Conservation (phyloP, 148 eudicot species). For the Rhododendron mucronatum region DNA sequence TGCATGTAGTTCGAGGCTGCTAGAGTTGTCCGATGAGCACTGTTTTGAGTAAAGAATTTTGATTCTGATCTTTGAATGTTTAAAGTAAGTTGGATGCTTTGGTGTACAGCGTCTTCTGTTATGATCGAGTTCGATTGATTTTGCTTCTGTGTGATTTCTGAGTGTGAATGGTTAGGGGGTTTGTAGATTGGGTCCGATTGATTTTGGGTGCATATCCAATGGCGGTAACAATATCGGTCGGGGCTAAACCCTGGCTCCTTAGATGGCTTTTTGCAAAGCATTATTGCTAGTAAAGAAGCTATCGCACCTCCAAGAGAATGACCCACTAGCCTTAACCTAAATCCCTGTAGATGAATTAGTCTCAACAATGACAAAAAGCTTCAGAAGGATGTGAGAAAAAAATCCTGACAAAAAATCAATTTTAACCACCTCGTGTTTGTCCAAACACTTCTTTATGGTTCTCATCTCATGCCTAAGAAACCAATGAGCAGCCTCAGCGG, state of each 20-base stretch:
- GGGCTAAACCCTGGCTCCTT: conserved; percentile 83
- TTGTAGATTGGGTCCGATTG: too few relatives aligned
- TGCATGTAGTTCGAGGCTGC: too few relatives aligned
- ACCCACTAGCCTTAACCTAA: conserved; percentile 91
- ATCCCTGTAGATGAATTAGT: conserved; percentile 80
- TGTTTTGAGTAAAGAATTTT: too few relatives aligned
- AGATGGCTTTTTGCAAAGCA: conserved; percentile 63
- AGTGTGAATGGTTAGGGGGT: too few relatives aligned
- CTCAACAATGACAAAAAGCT: conserved; percentile 9
- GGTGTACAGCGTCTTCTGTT: too few relatives aligned
- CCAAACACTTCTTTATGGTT: conserved; percentile 62
- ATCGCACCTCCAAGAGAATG: conserved; percentile 97
- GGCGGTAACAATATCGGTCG: conserved; percentile 52
- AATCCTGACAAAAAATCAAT: not conserved
- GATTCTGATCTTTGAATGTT: too few relatives aligned
- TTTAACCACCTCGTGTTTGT: conserved; percentile 63
- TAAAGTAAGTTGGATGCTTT: too few relatives aligned
- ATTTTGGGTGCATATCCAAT: conserved; percentile 60
- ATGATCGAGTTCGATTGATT: too few relatives aligned
- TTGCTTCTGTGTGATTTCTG: too few relatives aligned
- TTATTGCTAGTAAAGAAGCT: conserved; percentile 85
- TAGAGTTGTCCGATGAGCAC: too few relatives aligned
- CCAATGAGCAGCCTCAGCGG: conserved; percentile 97
- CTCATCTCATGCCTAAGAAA: conserved; percentile 78
- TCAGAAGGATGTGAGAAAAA: not conserved